Base-by-base conservation (phyloP, 2,329 filamentous ascomycete genomes). In the Trichoderma sp. region DNA sequence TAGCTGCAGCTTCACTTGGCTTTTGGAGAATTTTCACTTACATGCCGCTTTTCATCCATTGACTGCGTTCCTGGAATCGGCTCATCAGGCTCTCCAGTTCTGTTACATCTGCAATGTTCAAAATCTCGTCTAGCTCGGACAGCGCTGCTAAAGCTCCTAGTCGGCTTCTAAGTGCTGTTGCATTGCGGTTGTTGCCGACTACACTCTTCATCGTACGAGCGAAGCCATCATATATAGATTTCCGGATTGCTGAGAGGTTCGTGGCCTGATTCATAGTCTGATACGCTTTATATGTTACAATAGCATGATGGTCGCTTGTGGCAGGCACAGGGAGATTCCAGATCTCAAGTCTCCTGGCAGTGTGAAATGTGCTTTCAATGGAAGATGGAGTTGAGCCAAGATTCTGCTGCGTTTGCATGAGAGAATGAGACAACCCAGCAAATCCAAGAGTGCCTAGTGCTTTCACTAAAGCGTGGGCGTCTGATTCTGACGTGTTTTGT, bases 311-410 rank as follows among this genome's bases (percentile, higher is more conserved):
- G 13, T 84, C 82, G 58, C 85, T 86, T 3, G 84, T 80, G 8
- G 84, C 82, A 0, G 93, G 92, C 0, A 89, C 89, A 15, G 92
- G 91, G 22, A 98, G 84, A 75, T 97, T 94, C 95, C 95, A 99
- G 74, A 94, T 90, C 72, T 95, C 93, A 17, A 98, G 83, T 71
- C 90, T 91, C 69, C 92, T 87, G 22, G 94, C 93, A 6, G 92
- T 92, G 64, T 88, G 86, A 70, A 97, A 90, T 64, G 92, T 92
- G 70, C 86, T 90, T 56, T 93, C 90, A 8, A 91, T 81, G 0
- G 87, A 87, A 8, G 84, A 80, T 2, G 86, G 82, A 4, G 85
- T 85, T 32, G 82, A 84, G 39, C 87, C 86, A 10, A 86, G 79
- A 25, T 83, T 86, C 67, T 90, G 85, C 67, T 93, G 89, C 8